Conservation (phyloP, 2,329 filamentous ascomycete species). For the Thielaviopsis cerberus region DNA sequence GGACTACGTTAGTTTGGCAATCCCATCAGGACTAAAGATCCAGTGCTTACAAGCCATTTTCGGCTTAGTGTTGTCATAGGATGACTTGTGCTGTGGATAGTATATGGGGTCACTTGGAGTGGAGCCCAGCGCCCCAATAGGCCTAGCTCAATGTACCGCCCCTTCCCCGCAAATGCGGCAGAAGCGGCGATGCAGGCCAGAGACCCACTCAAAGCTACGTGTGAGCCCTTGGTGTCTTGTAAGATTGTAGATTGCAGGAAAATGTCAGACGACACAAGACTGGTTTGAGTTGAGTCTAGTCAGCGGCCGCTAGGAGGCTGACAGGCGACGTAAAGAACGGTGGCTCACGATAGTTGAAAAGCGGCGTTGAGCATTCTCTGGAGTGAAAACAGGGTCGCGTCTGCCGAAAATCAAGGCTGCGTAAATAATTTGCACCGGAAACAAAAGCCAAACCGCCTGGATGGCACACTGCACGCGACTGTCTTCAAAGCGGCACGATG, state of each 20-base stretch:
- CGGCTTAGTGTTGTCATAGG: conserved; percentile 4
- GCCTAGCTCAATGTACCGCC: not conserved
- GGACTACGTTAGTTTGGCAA: too few species aligned
- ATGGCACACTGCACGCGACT: not conserved
- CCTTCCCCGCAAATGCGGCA: conserved; percentile 4
- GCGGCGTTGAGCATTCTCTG: too few species aligned
- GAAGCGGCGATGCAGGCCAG: not conserved
- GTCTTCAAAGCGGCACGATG: not conserved
- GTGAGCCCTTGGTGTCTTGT: not conserved
- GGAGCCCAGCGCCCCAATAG: not conserved
- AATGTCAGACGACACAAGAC: too few species aligned
- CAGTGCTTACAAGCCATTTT: not conserved
- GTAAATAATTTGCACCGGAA: too few species aligned
- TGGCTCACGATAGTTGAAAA: too few species aligned
- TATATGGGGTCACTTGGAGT: not conserved
- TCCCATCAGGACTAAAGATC: not conserved
- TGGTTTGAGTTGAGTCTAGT: too few species aligned
- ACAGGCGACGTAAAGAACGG: too few species aligned
- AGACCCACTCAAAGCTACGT: not conserved
- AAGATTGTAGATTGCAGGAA: too few species aligned
- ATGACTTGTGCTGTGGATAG: not conserved
- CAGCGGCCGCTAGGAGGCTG: too few species aligned
- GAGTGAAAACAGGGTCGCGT: too few species aligned
- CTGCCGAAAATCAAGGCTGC: too few species aligned
- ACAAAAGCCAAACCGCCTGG: not conserved